phyloP scores from a whole-genome alignment of 2,329 filamentous ascomycete genomes.

The Sphaerulina populicola region DNA sequence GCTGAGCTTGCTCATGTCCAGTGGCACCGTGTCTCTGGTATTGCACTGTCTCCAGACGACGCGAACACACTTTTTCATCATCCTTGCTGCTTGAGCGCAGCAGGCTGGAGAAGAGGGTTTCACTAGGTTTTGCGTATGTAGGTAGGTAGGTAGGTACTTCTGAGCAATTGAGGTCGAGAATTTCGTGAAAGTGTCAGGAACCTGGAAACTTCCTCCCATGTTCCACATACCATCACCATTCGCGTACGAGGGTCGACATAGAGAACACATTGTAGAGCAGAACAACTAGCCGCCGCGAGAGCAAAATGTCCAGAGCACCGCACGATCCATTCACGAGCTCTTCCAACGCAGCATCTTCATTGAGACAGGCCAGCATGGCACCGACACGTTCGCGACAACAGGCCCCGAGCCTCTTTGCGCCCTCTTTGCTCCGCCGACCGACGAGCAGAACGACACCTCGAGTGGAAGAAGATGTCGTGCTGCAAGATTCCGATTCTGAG shows the following conservation, averaged over 20 bases:
- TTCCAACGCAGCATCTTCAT: slow-evolving; percentile 13
- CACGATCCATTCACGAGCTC: slow-evolving; percentile 25
- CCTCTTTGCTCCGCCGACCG: slow-evolving; percentile 21
- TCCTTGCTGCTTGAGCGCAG: neutral
- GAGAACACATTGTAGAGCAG: neutral
- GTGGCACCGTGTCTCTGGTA: slow-evolving; percentile 1
- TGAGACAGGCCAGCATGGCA: slow-evolving; percentile 20
- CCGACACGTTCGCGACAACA: slow-evolving; percentile 23
- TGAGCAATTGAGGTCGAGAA: neutral
- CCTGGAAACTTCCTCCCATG: neutral
- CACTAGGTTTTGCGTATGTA: neutral
- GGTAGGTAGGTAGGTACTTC: no score
- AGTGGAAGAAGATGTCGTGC: slow-evolving; percentile 23
- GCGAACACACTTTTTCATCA: slow-evolving; percentile 6
- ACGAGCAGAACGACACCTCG: slow-evolving; percentile 22
- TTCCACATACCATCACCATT: neutral
- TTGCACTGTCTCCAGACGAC: neutral
- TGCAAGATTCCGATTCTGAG: slow-evolving; percentile 25
- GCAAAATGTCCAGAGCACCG: slow-evolving; percentile 8
- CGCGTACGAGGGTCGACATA: neutral
- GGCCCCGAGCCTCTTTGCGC: slow-evolving; percentile 23
- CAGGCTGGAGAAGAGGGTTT: neutral
- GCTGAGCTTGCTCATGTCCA: slow-evolving; percentile 5
- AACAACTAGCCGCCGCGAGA: neutral
- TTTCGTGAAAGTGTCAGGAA: neutral